Conservation (phyloP, 352 stramenopile species). For the Globisporangium solare region DNA sequence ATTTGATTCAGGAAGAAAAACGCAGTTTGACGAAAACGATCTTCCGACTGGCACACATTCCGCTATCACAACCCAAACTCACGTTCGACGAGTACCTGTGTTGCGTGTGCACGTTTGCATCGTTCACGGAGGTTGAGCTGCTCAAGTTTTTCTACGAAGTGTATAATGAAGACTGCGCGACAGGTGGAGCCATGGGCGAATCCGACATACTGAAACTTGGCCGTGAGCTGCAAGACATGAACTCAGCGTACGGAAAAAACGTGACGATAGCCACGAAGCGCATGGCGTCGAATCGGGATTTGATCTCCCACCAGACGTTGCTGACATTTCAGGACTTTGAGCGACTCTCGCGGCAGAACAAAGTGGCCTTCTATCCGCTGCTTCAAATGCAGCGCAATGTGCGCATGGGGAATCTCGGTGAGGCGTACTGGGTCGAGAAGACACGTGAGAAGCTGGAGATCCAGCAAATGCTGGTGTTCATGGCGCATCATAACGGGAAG, state of each 20-base stretch:
- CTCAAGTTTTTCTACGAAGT: slow-evolving; percentile 59
- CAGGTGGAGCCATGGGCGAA: slow-evolving; percentile 19
- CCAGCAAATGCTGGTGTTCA: slow-evolving; percentile 29
- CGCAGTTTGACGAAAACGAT: slow-evolving; percentile 37
- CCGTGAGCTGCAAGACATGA: slow-evolving; percentile 35
- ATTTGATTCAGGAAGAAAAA: slow-evolving; percentile 46
- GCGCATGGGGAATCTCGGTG: slow-evolving; percentile 25
- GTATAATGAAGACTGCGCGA: slow-evolving; percentile 27
- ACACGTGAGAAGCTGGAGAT: slow-evolving; percentile 37
- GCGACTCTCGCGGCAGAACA: slow-evolving; percentile 38
- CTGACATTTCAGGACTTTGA: slow-evolving; percentile 54
- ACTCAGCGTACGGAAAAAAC: slow-evolving; percentile 39
- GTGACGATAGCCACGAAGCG: slow-evolving; percentile 38
- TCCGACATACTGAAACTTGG: slow-evolving; percentile 34
- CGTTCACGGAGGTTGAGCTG: slow-evolving; percentile 39
- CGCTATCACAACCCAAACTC: slow-evolving; percentile 21
- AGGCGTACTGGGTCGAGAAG: slow-evolving; percentile 50
- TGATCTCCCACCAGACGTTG: slow-evolving; percentile 15
- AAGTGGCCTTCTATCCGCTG: slow-evolving; percentile 48
- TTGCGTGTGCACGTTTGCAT: slow-evolving; percentile 42
- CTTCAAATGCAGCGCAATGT: slow-evolving; percentile 47
- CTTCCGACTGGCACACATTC: slow-evolving; percentile 28
- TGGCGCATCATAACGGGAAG: slow-evolving; percentile 30
- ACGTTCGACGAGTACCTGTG: slow-evolving; percentile 55
- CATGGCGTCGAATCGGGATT: slow-evolving; percentile 22